Base-by-base conservation (phyloP, 495 filamentous ascomycete genomes). In the Aspergillus nidulans region DNA sequence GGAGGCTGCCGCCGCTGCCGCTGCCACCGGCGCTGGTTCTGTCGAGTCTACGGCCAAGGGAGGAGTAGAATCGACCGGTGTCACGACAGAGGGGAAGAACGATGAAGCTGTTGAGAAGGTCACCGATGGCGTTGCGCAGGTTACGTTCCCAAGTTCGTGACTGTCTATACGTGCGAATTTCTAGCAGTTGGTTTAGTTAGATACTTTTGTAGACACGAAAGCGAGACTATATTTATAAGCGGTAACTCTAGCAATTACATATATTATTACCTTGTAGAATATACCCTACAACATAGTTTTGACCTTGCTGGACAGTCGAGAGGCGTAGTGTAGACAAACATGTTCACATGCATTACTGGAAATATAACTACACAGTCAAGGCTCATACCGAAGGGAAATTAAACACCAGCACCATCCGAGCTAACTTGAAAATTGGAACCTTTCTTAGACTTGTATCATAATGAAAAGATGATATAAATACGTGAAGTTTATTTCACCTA, bases 1-100 rank as follows among this genome's bases (percentile, higher is more conserved):
- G 46, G 51, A 39, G 21, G 55, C 57, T 38, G 57, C 59, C 20
- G 77, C 77, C 63, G 67, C 76, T 24, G 59, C 87, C 34, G 87
- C 68, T 48, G 66, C 53, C 42, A 63, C 82, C 15, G 51, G 42
- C 18, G 53, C 47, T 55, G 57, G 58, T 6, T 2, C 51, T 25
- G 69, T 71, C 12, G 71, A 74, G 59, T 58, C 64, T 5, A 58
- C 70, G 3, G 67, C 69, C 42, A 73, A 75, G 53, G 70, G 67
- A 41, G 71, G 69, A 25, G 70, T 63, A 0, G 63, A 71, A 39
- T 56, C 51, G 15, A 40, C 58, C 16, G 55, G 56, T n/a, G 62
- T 54, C 41, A 61, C 59, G 26, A 56, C 60, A 3, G 63, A 66
- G 50, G 60, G 55, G 25, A 56, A 59, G 45, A 41, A 56, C 30